Base-by-base conservation (phyloP, 129 eudicot genomes). In the Arctium lappa region DNA sequence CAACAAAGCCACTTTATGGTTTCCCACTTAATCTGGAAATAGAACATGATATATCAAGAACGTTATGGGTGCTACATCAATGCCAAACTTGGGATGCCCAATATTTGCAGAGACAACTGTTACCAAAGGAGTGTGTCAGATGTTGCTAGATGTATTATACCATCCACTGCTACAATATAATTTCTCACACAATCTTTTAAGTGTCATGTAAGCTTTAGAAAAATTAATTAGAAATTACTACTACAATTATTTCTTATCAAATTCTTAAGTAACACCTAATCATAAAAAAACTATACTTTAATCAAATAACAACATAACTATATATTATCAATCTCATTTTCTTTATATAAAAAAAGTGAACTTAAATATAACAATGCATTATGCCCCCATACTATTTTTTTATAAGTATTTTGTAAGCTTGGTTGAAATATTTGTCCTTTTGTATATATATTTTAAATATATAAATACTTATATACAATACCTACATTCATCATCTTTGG, bases 1-100 rank as follows among this genome's bases (percentile, higher is more conserved):
- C 88, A 86, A 86, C 86, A 77, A 62, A 72, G 22, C 69, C 29
- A 74, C 83, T 86, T 83, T 76, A 65, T 85, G 79, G 82, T 86
- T 86, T 82, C 86, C 82, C 84, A 86, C 74, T 72, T 32, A 73
- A 72, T 78, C 33, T 84, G 83, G 73, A 78, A 56, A 83, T 29
- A 48, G 63, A 63, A 81, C 84, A 85, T 80, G 84, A 72, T 38
- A 82, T 84, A 78, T 79, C 87, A 72, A 60, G 10, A 63, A 48
- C 72, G 66, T 56, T 50, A 69, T 70, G 72, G 40, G 73, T 77
- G 86, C 40, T 79, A 68, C 75, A 60, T 72, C 79, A 22, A 71
- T 79, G 87, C 79, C 82, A 84, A 78, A 79, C 87, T 84, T 75
- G n/a, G 83, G 75, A 84, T 78, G 40, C 76, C 75, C 66, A 79